phyloP scores from a whole-genome alignment of 139 green algal genomes.

The Haematococcus lacustris region DNA sequence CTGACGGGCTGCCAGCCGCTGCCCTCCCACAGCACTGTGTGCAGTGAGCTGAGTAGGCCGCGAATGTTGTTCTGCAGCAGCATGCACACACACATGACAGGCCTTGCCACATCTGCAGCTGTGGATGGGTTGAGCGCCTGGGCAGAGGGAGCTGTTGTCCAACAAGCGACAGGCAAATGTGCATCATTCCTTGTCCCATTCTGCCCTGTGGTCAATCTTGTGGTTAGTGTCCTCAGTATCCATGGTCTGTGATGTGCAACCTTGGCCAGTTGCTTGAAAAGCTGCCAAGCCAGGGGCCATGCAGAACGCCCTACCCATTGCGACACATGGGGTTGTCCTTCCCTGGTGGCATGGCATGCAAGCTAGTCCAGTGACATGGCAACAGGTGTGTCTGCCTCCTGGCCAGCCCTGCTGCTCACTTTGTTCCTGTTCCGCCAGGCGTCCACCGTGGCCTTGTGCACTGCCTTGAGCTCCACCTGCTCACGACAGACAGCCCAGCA shows the following conservation, averaged over 20 bases:
- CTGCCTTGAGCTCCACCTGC: constrained; percentile 50
- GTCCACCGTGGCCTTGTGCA: constrained; percentile 51
- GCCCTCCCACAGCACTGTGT: constrained; percentile 83
- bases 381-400: too few relatives aligned
- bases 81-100: neutral
- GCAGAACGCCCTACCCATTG: too few relatives aligned
- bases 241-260: neutral
- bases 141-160: too few relatives aligned
- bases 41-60: constrained; percentile 71
- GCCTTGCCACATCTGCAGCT: neutral
- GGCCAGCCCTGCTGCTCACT: constrained; percentile 7
- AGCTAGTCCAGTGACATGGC: neutral
- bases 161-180: neutral
- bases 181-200: neutral
- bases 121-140: too few relatives aligned
- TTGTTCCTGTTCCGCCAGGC: constrained; percentile 67
- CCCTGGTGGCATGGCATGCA: neutral
- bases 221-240: neutral
- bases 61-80: constrained; percentile 77
- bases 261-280: neutral
- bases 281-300: neutral
- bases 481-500: too few relatives aligned
- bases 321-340: neutral
- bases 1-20: constrained; percentile 65
- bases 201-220: neutral